Evolutionary conservation across 768 basidiomycete species (phyloP), one percentile per base, ranked within the genome.

Genomic region (Suillus occidentalis): DNA sequence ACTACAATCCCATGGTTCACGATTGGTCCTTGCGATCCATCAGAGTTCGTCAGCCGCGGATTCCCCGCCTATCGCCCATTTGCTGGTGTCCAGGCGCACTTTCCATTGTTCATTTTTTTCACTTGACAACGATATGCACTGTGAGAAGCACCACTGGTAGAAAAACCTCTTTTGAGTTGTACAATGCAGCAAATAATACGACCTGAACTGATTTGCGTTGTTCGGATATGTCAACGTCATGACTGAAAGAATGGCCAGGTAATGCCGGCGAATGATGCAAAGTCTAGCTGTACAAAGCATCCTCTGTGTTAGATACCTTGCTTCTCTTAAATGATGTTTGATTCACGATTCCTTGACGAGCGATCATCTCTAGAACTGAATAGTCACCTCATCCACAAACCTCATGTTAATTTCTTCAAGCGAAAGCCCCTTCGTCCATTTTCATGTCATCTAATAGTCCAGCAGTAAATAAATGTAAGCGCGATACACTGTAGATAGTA

Each of bases 341-440:
- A 34, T 31, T 55, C 20, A 20, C 20, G 3, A 34, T 34, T 34
- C 10, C 10, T 34, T 20, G 31, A 20, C 52, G 31, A 20, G 52
- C 1, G 7, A 52, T 52, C 9, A 25, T 50, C 20, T 53, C 34
- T 22, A 20, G 34, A 62, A 55, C 16, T 65, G 60, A 20, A 56
- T 49, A 1, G 60, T 60, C 4, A 65, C 64, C 25, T 65, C 60
- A n/a, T 64, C 60, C 28, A 59, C 63, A 50, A 61, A 61, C 13
- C 25, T 61, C 37, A 40, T 40, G 40, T 47, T 64, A 10, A 61
- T 64, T 34, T 61, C 63, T 36, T 65, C 45, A 45, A 65, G 58
- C 34, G 61, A 57, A 36, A 62, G 39, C 10, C 52, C 28, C 31
- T 34, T 55, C 31, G 10, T 55, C 18, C 20, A 34, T 34, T 10